A percentile compares a stretch with the other conserved stretches of the same genome.
Evolutionary conservation across 2,329 filamentous ascomycete species (phyloP).

Genomic region (Orbilia javanica): DNA sequence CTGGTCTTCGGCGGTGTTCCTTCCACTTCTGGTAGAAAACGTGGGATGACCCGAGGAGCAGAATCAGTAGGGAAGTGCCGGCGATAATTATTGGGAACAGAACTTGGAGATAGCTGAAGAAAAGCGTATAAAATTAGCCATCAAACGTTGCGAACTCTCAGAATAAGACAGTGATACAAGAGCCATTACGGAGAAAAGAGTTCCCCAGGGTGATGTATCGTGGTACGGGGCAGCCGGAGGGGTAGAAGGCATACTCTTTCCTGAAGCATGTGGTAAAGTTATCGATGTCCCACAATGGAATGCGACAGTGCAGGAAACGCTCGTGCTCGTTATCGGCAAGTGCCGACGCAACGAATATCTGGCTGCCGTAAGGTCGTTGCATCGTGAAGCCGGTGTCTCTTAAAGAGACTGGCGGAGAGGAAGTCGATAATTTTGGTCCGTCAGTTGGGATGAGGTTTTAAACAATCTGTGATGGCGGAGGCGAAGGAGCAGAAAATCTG

Average conservation of each 20-base stretch:
- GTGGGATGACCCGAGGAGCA: conserved; percentile 66
- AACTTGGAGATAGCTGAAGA: conserved; percentile 79
- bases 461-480: conserved; percentile 9
- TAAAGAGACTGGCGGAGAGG: conserved; percentile 41
- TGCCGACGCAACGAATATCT: conserved; percentile 51
- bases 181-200: background rate
- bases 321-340: conserved; percentile 52
- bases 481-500: background rate
- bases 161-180: no score
- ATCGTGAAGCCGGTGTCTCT: conserved; percentile 52
- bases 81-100: conserved; percentile 81
- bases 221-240: background rate
- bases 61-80: conserved; percentile 76
- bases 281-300: conserved; percentile 72
- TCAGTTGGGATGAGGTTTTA: background rate
- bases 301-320: conserved; percentile 61
- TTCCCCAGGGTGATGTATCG: no score
- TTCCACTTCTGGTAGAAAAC: conserved; percentile 55
- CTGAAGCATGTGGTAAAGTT: conserved; percentile 74
- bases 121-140: conserved; percentile 59
- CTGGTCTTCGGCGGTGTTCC: conserved; percentile 21
- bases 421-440: conserved; percentile 6
- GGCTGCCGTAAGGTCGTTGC: conserved; percentile 51
- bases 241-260: conserved; percentile 39
- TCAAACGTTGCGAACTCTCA: no score